Conservation (phyloP, 768 basidiomycete genomes). For the Mycena crocata region DNA sequence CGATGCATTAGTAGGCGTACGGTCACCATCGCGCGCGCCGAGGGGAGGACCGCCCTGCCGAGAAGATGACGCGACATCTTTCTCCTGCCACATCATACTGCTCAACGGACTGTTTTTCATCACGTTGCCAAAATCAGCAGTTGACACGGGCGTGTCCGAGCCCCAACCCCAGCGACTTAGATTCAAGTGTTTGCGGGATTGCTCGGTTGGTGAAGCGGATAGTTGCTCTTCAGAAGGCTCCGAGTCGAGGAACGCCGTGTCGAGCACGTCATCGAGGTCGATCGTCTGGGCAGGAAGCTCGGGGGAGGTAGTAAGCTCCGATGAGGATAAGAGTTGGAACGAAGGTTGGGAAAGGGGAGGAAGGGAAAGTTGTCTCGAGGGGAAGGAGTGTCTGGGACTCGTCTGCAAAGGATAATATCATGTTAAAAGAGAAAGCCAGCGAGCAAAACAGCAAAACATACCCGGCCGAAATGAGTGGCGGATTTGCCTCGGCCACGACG, state of each 20-base stretch:
- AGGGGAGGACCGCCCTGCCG: constrained; percentile 55
- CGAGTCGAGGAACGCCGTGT: constrained; percentile 75
- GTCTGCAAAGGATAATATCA: constrained; percentile 32
- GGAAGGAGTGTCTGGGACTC: constrained; percentile 45
- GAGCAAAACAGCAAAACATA: constrained; percentile 40
- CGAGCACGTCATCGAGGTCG: constrained; percentile 81
- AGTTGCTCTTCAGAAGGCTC: constrained; percentile 55
- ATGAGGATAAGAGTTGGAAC: constrained; percentile 49
- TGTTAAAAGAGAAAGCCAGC: constrained; percentile 28
- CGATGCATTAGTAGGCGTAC: constrained; percentile 59
- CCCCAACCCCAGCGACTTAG: constrained; percentile 74
- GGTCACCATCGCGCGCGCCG: constrained; percentile 64
- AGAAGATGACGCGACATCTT: constrained; percentile 29
- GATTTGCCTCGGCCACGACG: constrained; percentile 29
- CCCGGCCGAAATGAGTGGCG: constrained; percentile 42
- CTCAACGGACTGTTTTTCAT: constrained; percentile 69
- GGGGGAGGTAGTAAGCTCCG: constrained; percentile 49
- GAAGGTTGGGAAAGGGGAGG: constrained; percentile 42
- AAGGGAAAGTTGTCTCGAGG: constrained; percentile 42
- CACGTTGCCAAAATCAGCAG: constrained; percentile 58
- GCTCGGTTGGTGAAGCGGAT: constrained; percentile 41
- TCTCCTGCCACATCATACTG: constrained; percentile 65
- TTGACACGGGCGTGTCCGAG: constrained; percentile 49
- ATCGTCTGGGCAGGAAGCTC: constrained; percentile 64
- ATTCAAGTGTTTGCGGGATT: constrained; percentile 55